Evolutionary conservation across 2,329 filamentous ascomycete genomes (phyloP).

Genomic region (Diaporthe helianthi): DNA sequence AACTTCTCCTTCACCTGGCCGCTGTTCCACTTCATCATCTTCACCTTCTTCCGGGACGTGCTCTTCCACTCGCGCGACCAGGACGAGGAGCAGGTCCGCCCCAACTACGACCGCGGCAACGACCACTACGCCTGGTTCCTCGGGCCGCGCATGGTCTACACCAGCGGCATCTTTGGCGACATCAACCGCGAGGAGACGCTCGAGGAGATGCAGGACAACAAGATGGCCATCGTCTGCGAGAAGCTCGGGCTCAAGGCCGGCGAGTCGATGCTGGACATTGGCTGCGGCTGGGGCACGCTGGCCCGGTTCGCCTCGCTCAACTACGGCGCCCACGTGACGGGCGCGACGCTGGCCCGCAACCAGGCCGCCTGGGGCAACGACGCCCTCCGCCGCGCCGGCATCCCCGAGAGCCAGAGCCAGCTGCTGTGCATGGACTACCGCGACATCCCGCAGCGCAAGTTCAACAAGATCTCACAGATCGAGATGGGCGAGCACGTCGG

Average conservation of each 20-base stretch:
- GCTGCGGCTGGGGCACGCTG: slow-evolving; percentile 96
- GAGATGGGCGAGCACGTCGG: slow-evolving; percentile 99
- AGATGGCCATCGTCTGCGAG: slow-evolving; percentile 91
- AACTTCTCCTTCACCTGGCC: slow-evolving; percentile 88
- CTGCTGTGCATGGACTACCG: slow-evolving; percentile 98
- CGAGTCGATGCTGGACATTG: slow-evolving; percentile 89
- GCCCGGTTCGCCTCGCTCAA: slow-evolving; percentile 90
- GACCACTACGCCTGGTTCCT: slow-evolving; percentile 99
- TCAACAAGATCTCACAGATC: slow-evolving; percentile 95
- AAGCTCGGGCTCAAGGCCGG: slow-evolving; percentile 86
- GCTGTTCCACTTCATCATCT: slow-evolving; percentile 87
- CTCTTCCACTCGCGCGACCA: slow-evolving; percentile 92
- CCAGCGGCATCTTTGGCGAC: slow-evolving; percentile 90
- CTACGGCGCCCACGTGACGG: slow-evolving; percentile 82
- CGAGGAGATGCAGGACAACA: slow-evolving; percentile 97
- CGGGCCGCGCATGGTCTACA: slow-evolving; percentile 98
- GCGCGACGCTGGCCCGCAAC: slow-evolving; percentile 93
- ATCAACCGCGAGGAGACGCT: slow-evolving; percentile 85
- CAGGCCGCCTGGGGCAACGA: slow-evolving; percentile 97
- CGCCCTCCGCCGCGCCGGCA: slow-evolving; percentile 80
- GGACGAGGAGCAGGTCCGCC: slow-evolving; percentile 96
- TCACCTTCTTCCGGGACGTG: slow-evolving; percentile 85
- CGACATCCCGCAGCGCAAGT: slow-evolving; percentile 79
- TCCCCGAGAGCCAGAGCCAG: slow-evolving; percentile 85
- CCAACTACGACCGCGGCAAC: slow-evolving; percentile 96